phyloP scores from a whole-genome alignment of 345 rosid genomes.

The Eucalyptus erythrocorys region DNA sequence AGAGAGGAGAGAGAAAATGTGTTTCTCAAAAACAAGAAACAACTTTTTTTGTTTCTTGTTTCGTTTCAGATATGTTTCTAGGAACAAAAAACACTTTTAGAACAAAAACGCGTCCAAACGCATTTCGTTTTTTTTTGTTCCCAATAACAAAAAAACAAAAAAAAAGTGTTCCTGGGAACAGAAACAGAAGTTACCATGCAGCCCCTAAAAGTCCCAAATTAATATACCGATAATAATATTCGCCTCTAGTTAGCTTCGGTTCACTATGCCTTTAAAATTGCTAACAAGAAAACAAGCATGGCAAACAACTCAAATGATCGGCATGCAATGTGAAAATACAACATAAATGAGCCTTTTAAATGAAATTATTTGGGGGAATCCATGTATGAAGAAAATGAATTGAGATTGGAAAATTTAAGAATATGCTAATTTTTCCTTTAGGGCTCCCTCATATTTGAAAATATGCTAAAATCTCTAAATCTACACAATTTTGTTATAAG shows the following conservation, averaged over 20 bases:
- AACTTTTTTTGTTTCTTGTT: too few species aligned
- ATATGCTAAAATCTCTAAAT: neutral
- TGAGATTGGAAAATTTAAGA: neutral
- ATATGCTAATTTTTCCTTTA: neutral
- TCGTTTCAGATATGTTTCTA: too few species aligned
- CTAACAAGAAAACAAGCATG: fast-evolving
- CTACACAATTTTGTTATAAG: neutral
- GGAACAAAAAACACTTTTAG: too few species aligned
- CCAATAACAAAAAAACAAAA: too few species aligned
- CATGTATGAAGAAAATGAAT: neutral
- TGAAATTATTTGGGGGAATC: neutral
- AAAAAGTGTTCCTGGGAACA: too few species aligned
- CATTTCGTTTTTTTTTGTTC: too few species aligned
- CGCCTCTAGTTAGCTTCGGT: fast-evolving
- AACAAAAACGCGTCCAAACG: too few species aligned
- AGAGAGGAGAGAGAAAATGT: too few species aligned
- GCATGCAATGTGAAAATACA: neutral
- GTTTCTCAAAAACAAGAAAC: too few species aligned
- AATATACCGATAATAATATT: fast-evolving
- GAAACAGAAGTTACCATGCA: too few species aligned
- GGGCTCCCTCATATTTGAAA: neutral
- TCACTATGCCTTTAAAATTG: neutral
- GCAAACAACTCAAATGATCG: fast-evolving
- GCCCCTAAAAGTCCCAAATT: neutral
- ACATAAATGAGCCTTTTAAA: neutral